Evolutionary conservation across 257 asterid species (phyloP).

Genomic region (Fraxinus excelsior): DNA sequence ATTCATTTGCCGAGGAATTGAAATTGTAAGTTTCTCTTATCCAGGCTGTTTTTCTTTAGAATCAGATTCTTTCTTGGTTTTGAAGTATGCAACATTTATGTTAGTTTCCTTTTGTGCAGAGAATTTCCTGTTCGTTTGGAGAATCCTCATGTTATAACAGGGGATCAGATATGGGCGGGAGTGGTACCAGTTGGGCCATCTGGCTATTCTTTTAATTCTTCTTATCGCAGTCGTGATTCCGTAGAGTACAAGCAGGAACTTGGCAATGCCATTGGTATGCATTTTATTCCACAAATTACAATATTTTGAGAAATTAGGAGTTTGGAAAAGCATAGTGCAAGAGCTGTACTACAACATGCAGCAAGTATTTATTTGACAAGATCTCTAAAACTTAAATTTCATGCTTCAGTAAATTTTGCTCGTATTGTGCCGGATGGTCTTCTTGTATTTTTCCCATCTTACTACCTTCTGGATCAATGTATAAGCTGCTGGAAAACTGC

Average conservation of each 20-base stretch:
- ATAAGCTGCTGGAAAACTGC: constrained; percentile 81
- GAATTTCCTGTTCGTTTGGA: constrained; percentile 93
- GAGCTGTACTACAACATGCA: neutral
- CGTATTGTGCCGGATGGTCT: constrained; percentile 98
- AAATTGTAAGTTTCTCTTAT: constrained; percentile 60
- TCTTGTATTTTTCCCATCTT: constrained; percentile 93
- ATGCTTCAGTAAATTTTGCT: constrained; percentile 80
- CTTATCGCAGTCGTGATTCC: constrained; percentile 84
- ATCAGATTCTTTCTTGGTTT: constrained; percentile 13
- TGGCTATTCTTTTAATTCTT: constrained; percentile 86
- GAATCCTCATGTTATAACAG: constrained; percentile 97
- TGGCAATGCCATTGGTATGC: constrained; percentile 98
- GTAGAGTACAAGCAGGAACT: constrained; percentile 89
- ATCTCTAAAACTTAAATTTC: constrained; percentile 33
- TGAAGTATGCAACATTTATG: constrained; percentile 21
- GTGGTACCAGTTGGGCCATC: constrained; percentile 92
- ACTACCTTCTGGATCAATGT: constrained; percentile 87
- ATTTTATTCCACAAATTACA: neutral
- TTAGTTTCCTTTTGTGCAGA: constrained; percentile 42
- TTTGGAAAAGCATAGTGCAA: constrained; percentile 11
- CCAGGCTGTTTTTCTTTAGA: constrained; percentile 16
- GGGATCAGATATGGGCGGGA: constrained; percentile 93
- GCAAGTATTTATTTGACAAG: constrained; percentile 19
- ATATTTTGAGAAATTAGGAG: neutral
- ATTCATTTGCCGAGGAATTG: constrained; percentile 94